phyloP scores from a whole-genome alignment of 352 stramenopile species.

The Globisporangium nunn region DNA sequence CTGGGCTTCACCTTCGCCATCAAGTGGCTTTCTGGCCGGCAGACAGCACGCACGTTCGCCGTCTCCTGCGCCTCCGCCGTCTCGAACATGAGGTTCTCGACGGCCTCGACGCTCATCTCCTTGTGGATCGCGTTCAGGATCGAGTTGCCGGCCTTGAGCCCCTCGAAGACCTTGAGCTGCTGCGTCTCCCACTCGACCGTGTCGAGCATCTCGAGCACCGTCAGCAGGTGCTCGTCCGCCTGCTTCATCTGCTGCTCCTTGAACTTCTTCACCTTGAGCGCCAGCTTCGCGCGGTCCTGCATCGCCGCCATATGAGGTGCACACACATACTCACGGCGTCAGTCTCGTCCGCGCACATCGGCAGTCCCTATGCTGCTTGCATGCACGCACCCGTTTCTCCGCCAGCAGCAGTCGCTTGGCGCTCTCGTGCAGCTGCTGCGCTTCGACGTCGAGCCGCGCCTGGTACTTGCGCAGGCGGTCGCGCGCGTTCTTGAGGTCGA shows the following conservation, averaged over 20 bases:
- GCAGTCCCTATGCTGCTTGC: background rate
- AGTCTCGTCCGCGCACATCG: no score
- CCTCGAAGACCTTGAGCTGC: conserved; percentile 85
- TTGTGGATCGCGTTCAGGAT: conserved; percentile 86
- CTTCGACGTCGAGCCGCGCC: conserved; percentile 70
- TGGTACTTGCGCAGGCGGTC: conserved; percentile 85
- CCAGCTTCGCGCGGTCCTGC: conserved; percentile 79
- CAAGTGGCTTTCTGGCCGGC: background rate
- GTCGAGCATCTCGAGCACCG: conserved; percentile 82
- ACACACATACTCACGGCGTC: background rate
- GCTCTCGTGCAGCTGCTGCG: conserved; percentile 69
- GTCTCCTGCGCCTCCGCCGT: conserved; percentile 79
- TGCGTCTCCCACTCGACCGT: conserved; percentile 86
- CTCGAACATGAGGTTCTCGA: conserved; percentile 86
- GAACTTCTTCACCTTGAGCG: conserved; percentile 87
- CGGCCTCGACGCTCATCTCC: conserved; percentile 84
- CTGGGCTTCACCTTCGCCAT: no score
- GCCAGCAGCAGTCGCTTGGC: conserved; percentile 67
- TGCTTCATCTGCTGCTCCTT: conserved; percentile 87
- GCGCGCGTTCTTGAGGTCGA: conserved; percentile 88
- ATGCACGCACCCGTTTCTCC: conserved; percentile 40
- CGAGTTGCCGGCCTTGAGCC: conserved; percentile 82
- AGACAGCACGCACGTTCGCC: conserved; percentile 44
- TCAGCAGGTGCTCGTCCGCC: conserved; percentile 79
- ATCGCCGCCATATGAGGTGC: conserved; percentile 1